phyloP scores from a whole-genome alignment of 352 stramenopile species.

The Halophytophthora batemanensis region DNA sequence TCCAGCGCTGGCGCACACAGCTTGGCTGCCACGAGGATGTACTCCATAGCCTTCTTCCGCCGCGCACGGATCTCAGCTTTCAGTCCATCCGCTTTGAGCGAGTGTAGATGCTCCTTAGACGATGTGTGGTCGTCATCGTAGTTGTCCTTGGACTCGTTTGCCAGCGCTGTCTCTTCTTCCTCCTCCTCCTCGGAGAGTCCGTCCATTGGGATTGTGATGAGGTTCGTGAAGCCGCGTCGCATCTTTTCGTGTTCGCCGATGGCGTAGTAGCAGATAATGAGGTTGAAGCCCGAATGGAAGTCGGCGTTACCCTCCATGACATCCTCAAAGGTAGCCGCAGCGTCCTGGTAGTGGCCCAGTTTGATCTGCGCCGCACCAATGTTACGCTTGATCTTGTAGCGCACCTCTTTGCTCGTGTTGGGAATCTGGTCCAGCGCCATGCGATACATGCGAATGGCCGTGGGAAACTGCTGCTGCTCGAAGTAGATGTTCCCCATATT shows the following conservation, averaged over 20 bases:
- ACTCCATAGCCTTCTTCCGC: conserved; percentile 83
- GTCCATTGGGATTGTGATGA: conserved; percentile 91
- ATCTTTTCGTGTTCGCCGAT: conserved; percentile 95
- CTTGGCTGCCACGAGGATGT: conserved; percentile 93
- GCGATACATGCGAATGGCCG: conserved; percentile 96
- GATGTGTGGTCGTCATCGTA: conserved; percentile 34
- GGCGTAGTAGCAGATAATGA: conserved; percentile 97
- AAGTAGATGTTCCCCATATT: conserved; percentile 99
- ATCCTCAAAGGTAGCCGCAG: conserved; percentile 93
- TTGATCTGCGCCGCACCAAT: conserved; percentile 94
- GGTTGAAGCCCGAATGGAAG: conserved; percentile 96
- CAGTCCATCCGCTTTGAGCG: conserved; percentile 64
- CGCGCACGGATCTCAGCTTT: conserved; percentile 74
- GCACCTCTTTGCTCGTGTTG: conserved; percentile 92
- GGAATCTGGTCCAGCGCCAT: conserved; percentile 97
- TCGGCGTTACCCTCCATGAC: conserved; percentile 93
- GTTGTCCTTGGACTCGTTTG: conserved; percentile 51
- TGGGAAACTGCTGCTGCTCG: conserved; percentile 91
- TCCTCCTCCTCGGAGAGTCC: conserved; percentile 82
- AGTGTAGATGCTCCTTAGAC: conserved; percentile 53
- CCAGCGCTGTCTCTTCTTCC: conserved; percentile 65
- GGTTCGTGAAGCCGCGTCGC: conserved; percentile 89
- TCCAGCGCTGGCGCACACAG: conserved; percentile 92
- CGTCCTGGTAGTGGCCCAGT: conserved; percentile 93
- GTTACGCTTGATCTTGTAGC: conserved; percentile 96